phyloP scores from a whole-genome alignment of 139 green algal genomes.

The Auxenochlorella pyrenoidosa region DNA sequence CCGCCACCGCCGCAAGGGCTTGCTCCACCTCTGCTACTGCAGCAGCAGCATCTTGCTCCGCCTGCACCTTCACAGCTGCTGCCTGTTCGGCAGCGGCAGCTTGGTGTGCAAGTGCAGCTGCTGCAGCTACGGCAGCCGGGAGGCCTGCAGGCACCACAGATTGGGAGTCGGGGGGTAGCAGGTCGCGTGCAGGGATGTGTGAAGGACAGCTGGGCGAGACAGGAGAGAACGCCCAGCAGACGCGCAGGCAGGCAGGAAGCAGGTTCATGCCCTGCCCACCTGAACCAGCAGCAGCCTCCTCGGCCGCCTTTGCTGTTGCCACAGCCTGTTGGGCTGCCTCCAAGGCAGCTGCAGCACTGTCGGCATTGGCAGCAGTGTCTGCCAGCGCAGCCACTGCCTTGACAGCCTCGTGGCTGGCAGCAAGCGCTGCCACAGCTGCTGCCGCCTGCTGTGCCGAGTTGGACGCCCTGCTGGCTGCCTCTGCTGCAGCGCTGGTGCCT shows the following conservation, averaged over 20 bases:
- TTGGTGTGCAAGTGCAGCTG: not conserved
- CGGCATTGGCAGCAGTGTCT: not conserved
- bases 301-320: not conserved
- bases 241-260: too few species aligned
- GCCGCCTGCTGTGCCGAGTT: not conserved
- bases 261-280: not conserved
- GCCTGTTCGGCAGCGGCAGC: not conserved
- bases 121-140: not conserved
- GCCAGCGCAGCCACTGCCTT: slow-evolving; percentile 7
- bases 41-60: not conserved
- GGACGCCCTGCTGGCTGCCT: not conserved
- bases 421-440: not conserved
- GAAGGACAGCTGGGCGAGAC: too few species aligned
- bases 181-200: too few species aligned
- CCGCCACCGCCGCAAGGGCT: not conserved
- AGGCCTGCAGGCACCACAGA: not conserved
- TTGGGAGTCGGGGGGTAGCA: too few species aligned
- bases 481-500: slow-evolving; percentile 1
- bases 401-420: not conserved
- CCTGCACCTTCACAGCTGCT: not conserved
- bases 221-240: too few species aligned
- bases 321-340: slow-evolving; percentile 17
- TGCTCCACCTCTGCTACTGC: not conserved
- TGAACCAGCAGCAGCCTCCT: not conserved
- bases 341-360: not conserved